Base-by-base conservation (phyloP, 805 yeast species). In the Geotrichum ghanense region DNA sequence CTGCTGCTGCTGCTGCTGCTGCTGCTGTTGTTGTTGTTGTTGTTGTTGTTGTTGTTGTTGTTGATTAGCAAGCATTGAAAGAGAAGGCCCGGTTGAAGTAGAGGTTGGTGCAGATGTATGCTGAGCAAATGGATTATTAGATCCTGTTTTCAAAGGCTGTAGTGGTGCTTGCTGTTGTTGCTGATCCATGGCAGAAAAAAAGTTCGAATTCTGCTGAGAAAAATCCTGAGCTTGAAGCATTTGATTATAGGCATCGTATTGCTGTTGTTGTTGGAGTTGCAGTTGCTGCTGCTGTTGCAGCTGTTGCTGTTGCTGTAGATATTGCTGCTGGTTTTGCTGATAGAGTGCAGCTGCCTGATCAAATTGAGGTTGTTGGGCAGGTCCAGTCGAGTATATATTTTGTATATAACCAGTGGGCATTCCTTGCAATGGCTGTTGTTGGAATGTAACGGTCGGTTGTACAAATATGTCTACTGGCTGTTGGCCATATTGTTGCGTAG, bases 41-140 rank as follows among this genome's bases (percentile, higher is more conserved):
- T 64, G 53, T 45, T 55, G 64, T 17, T 49, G 51, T 26, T 45
- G 45, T 39, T 55, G 55, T 16, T 58, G 56, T 21, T 55, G 56
- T 26, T 45, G 48, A 9, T 50, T 35, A 3, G 57, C 22, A 10
- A 41, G 45, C 41, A 50, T 47, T 23, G 22, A 35, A 45, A 34
- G 34, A 9, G 49, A 46, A 14, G 49, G 49, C 19, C 47, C 47
- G 22, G 43, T 14, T 10, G 35, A n/a, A 9, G 37, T 24, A 22
- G 16, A 10, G 22, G 45, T 43, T 12, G 45, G 45, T 16, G 27
- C 24, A 22, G 41, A 34, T 22, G 40, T 48, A 5, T 45, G 41
- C 22, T 47, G 40, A 25, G 90, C 85, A 62, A 84, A 84, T 45
- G 95, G 95, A 62, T 83, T 84, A 63, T 83, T 83, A 19, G 84